These are phyloP conservation scores for Straminergon stramineum DNA, from an alignment of 225 moss, liverwort and hornwort species.

Conservation along the genomic window DNA sequence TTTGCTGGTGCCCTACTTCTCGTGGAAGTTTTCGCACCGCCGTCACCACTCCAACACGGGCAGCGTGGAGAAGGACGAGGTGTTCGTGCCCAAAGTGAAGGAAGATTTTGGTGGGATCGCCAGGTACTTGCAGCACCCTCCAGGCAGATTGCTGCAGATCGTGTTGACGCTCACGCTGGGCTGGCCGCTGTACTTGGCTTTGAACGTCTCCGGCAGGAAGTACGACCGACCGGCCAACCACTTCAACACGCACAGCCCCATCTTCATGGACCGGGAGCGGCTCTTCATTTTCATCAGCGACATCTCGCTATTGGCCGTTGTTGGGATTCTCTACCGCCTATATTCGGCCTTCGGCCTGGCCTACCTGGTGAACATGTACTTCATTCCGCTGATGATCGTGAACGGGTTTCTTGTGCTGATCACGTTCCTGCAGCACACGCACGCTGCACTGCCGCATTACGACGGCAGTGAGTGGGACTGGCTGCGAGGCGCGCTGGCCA, in stretches of 20 bases:
- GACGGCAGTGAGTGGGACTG: conserved; percentile 77
- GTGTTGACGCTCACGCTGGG: conserved; percentile 47
- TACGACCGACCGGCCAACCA: conserved; percentile 62
- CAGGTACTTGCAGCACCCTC: conserved; percentile 38
- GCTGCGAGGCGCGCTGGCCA: conserved; percentile 82
- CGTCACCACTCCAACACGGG: conserved; percentile 93
- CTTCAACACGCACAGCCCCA: conserved; percentile 71
- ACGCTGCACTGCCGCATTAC: conserved; percentile 79
- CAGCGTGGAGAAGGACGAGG: conserved; percentile 80
- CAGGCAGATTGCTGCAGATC: conserved; percentile 54
- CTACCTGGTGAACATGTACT: conserved; percentile 52
- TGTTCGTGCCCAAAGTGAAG: conserved; percentile 72
- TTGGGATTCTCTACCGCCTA: conserved; percentile 23
- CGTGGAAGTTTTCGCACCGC: conserved; percentile 94
- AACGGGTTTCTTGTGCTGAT: conserved; percentile 87
- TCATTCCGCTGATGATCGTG: conserved; percentile 65
- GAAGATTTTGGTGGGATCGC: conserved; percentile 9
- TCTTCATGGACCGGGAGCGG: conserved; percentile 67
- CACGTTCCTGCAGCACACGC: conserved; percentile 85
- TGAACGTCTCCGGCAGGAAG: conserved; percentile 73
- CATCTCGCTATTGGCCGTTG: conserved; percentile 45
- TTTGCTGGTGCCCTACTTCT: conserved; percentile 86
- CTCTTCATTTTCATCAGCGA: conserved; percentile 73
- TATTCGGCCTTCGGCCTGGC: conserved; percentile 39
- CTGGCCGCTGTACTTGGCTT: conserved; percentile 70